These are phyloP conservation scores for Sporothrix pallida DNA, from an alignment of 2,329 filamentous ascomycete genomes.

Conservation along the genomic window DNA sequence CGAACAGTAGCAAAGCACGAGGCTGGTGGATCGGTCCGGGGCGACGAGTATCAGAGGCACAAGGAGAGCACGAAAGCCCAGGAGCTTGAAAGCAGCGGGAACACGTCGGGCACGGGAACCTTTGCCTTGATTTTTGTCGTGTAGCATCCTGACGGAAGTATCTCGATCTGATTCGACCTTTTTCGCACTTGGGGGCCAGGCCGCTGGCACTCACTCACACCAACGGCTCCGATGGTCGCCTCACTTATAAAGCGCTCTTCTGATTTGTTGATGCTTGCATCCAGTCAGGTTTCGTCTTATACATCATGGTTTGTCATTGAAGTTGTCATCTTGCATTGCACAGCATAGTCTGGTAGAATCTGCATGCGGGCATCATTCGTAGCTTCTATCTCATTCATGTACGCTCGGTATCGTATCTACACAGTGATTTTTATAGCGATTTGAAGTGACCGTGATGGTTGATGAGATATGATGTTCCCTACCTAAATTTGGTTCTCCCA, in stretches of 20 bases:
- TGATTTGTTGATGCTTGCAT: not conserved
- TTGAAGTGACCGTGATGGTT: no score
- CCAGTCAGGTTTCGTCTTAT: not conserved
- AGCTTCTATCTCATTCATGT: no score
- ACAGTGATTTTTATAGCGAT: no score
- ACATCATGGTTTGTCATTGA: not conserved
- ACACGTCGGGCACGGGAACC: not conserved
- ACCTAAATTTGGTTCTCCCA: no score
- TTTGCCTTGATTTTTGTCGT: not conserved
- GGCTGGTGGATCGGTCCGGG: not conserved
- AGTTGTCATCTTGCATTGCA: not conserved
- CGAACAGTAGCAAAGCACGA: not conserved
- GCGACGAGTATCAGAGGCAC: not conserved
- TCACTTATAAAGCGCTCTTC: not conserved
- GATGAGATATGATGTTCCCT: no score
- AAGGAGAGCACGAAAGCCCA: not conserved
- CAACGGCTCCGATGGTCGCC: not conserved
- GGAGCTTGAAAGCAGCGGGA: not conserved
- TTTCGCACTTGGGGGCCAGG: not conserved
- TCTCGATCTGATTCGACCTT: not conserved
- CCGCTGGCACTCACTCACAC: no score
- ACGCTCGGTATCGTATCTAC: no score
- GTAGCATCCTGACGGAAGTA: not conserved
- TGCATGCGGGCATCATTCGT: not conserved
- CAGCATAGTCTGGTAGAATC: not conserved